Evolutionary conservation across 352 stramenopile genomes (phyloP).

Genomic region (Lagenidium sp.): DNA sequence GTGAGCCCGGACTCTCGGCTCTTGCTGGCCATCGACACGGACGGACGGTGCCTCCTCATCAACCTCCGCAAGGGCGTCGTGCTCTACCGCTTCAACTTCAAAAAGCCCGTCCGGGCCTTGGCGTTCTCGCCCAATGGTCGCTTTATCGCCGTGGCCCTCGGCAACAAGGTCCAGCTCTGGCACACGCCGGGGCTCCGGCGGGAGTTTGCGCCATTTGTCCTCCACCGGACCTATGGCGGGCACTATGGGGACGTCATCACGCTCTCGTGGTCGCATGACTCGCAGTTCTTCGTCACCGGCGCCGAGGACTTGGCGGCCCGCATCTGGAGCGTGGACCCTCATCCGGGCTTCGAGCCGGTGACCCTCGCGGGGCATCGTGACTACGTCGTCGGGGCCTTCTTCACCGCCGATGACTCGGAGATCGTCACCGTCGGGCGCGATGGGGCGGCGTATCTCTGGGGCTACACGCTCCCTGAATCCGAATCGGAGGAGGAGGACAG

Average conservation of each 20-base stretch:
- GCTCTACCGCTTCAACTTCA: conserved; percentile 93
- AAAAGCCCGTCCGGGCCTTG: conserved; percentile 79
- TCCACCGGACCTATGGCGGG: conserved; percentile 83
- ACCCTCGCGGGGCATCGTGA: conserved; percentile 87
- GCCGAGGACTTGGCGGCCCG: conserved; percentile 84
- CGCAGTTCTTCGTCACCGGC: conserved; percentile 86
- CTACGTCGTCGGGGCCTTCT: conserved; percentile 81
- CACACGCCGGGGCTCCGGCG: conserved; percentile 72
- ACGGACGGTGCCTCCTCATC: conserved; percentile 86
- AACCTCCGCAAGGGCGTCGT: conserved; percentile 87
- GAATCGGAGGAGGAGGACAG: conserved; percentile 23
- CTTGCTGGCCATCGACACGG: conserved; percentile 85
- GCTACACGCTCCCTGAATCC: conserved; percentile 45
- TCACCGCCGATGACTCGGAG: conserved; percentile 59
- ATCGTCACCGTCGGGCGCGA: conserved; percentile 87
- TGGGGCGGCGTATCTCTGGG: conserved; percentile 83
- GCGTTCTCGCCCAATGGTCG: conserved; percentile 86
- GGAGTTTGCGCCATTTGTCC: conserved; percentile 88
- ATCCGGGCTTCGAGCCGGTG: conserved; percentile 71
- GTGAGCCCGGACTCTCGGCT: conserved; percentile 87
- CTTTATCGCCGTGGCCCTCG: conserved; percentile 84
- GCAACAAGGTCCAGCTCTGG: conserved; percentile 91
- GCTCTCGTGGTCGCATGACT: conserved; percentile 84
- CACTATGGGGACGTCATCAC: conserved; percentile 86
- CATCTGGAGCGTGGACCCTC: conserved; percentile 73